Evolutionary conservation across 164 flowering plant species (phyloP).

Genomic region (Umbellularia californica): DNA sequence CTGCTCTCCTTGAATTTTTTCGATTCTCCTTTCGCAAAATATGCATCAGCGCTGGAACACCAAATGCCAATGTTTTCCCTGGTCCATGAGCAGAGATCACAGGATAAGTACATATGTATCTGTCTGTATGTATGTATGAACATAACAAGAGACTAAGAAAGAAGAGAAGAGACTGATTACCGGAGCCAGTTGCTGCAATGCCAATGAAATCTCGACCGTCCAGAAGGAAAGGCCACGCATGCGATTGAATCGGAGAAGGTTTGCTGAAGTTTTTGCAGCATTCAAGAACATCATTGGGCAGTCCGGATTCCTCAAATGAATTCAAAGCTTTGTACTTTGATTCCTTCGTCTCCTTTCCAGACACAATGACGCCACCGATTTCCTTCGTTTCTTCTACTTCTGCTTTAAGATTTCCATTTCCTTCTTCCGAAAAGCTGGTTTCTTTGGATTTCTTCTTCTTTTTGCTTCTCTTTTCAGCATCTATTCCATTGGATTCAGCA

Average conservation of each 20-base stretch:
- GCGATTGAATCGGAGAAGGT: constrained; percentile 83
- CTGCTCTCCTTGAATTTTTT: constrained; percentile 30
- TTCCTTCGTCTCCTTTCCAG: constrained; percentile 40
- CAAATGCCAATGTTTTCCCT: constrained; percentile 97
- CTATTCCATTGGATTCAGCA: background rate
- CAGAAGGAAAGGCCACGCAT: constrained; percentile 85
- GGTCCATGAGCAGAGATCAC: constrained; percentile 8
- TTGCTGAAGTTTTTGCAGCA: constrained; percentile 65
- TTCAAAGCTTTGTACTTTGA: constrained; percentile 45
- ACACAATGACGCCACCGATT: constrained; percentile 35
- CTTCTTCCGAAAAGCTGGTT: constrained; percentile 10
- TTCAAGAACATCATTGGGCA: constrained; percentile 55
- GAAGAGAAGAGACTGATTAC: constrained; percentile 24
- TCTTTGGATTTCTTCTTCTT: constrained; percentile 10
- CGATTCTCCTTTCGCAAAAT: constrained; percentile 50
- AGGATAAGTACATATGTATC: background rate
- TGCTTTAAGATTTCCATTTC: background rate
- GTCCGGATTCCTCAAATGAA: constrained; percentile 43
- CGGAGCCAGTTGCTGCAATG: constrained; percentile 83
- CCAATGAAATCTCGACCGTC: constrained; percentile 89
- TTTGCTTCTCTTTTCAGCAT: constrained; percentile 22
- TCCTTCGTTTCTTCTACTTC: constrained; percentile 4
- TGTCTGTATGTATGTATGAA: background rate
- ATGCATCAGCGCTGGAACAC: constrained; percentile 89
- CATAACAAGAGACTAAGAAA: background rate